Percentiles rank a stretch among this genome's conserved stretches.
Evolutionary conservation across 2,329 filamentous ascomycete genomes (phyloP).

Genomic region (Fusarium chuoi): DNA sequence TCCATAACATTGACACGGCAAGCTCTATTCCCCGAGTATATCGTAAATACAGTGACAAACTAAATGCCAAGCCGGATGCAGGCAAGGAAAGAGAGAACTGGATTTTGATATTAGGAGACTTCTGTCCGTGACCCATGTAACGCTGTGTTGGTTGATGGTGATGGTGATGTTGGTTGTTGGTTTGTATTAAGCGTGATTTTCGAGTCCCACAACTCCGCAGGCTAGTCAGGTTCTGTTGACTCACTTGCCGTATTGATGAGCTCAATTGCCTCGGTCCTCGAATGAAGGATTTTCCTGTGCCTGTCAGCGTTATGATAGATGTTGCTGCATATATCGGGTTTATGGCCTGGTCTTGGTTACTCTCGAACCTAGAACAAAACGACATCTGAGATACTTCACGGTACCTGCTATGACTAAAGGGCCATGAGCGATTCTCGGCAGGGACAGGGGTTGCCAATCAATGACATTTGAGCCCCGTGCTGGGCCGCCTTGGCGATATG

Average conservation of each 20-base stretch:
- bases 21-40: neutral
- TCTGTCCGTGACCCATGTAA: neutral
- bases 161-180: neutral
- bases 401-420: too few relatives aligned
- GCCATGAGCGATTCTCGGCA: neutral
- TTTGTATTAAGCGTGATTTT: neutral
- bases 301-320: neutral
- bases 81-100: neutral
- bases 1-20: rapidly evolving
- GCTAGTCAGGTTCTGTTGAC: neutral
- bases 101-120: neutral
- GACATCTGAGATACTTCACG: too few relatives aligned
- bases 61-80: neutral
- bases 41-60: neutral
- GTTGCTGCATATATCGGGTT: too few relatives aligned
- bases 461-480: neutral
- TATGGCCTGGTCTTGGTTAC: neutral
- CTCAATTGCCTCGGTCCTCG: neutral
- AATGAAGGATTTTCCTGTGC: neutral
- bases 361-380: neutral
- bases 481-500: neutral
- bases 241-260: neutral
- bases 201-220: neutral
- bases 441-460: neutral
- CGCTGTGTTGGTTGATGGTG: neutral